Base-by-base conservation (phyloP, 1,284 basidiomycete species). In the Boletus mariae region DNA sequence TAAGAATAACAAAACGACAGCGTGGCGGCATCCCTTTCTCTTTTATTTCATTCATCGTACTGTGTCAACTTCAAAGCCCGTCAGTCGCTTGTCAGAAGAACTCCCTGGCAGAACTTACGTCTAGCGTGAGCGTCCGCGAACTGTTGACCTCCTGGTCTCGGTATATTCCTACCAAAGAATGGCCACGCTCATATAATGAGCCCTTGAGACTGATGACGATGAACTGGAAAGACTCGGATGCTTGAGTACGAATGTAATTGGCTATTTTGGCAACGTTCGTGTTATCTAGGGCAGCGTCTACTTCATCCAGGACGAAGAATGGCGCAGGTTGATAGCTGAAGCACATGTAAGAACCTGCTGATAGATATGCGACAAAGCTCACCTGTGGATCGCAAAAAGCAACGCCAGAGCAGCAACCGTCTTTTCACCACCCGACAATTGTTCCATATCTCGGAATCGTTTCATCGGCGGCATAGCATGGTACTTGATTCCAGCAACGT, bases 391-490 rank as follows among this genome's bases (percentile, higher is more conserved):
- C 12, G 96, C 94, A 67, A 99, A 98, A 28, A 99, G 78, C 17
- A 99, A 76, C 1, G 96, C 95, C 17, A 99, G 76, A 6, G 97
- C 96, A 4, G 97, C 97, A 58, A 99, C 96, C 0, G 96, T 98
- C 76, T 98, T 98, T 71, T 99, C 97, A 25, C 97, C 97, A 50
- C 96, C 97, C 0, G 94, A 98, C 5, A 99, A 77, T 69, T 98
- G 95, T 57, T 98, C 95, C 91, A 99, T 99, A 70, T 99, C 97
- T 59, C 95, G 83, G 80, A 99, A 99, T 6, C 94, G 90, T 71
- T 99, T 99, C 86, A 98, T 96, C 0, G 95, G 95, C 0, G 96
- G 96, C 92, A 99, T 99, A 1, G 95, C 94, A 68, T 98, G 95
- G 69, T 98, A 99, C 71, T 96, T 97, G 74, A 99, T 92, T 53